Conservation (phyloP, 192 early-diverging fungal species). For the Pilaira anomala region DNA sequence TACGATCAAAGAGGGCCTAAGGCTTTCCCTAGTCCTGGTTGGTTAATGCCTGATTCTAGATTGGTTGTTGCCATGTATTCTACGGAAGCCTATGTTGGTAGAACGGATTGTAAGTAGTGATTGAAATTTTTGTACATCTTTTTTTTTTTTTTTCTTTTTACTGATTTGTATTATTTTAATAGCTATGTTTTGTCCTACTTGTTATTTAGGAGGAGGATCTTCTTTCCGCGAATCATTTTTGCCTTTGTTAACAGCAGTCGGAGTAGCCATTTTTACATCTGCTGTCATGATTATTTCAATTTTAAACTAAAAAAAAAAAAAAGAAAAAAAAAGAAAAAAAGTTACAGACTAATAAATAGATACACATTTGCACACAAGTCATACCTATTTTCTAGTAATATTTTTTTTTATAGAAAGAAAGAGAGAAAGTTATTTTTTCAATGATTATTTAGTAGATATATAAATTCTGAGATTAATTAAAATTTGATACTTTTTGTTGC, state of each 20-base stretch:
- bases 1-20: slow-evolving; percentile 38
- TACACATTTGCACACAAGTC: not conserved
- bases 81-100: slow-evolving; percentile 30
- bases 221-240: slow-evolving; percentile 18
- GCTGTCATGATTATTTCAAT: slow-evolving; percentile 17
- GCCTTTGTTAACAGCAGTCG: slow-evolving; percentile 20
- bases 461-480: too few species aligned
- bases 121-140: not conserved
- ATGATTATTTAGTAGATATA: too few species aligned
- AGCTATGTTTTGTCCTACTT: slow-evolving; percentile 38
- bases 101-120: slow-evolving; percentile 37
- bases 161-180: not conserved
- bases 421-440: too few species aligned
- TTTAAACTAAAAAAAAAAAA: slow-evolving; percentile 7
- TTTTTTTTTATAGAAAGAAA: too few species aligned
- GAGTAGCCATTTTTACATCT: slow-evolving; percentile 31
- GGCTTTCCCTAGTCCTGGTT: slow-evolving; percentile 34
- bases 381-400: too few species aligned
- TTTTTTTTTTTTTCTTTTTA: not conserved
- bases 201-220: slow-evolving; percentile 17
- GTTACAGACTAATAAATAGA: slow-evolving; percentile 6
- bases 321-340: too few species aligned
- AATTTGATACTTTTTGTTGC: too few species aligned
- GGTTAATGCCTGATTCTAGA: slow-evolving; percentile 33
- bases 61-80: slow-evolving; percentile 31